These are phyloP conservation scores for Penicillium verrucosum DNA, from an alignment of 2,329 filamentous ascomycete genomes.

Conservation along the genomic window DNA sequence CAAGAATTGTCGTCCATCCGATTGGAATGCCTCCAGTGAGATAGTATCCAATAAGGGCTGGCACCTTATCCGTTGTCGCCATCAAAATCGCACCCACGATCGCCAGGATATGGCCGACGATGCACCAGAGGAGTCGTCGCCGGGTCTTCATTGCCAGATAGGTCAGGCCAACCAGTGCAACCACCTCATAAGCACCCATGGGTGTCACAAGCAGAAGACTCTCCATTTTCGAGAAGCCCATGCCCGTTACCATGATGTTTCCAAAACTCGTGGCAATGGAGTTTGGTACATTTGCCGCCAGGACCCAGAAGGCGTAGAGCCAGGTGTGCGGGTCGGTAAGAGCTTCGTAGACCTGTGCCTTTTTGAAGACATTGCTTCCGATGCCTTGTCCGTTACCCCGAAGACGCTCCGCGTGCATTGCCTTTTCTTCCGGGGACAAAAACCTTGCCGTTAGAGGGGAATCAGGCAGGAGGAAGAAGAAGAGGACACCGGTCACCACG, in stretches of 20 bases:
- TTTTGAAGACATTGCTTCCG: constrained; percentile 35
- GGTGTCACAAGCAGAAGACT: constrained; percentile 40
- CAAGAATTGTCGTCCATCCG: constrained; percentile 41
- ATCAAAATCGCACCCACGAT: constrained; percentile 40
- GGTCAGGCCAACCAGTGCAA: constrained; percentile 36
- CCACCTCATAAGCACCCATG: constrained; percentile 39
- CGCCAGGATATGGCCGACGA: constrained; percentile 36
- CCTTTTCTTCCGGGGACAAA: constrained; percentile 33
- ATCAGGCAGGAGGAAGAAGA: constrained; percentile 39
- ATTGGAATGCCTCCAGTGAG: constrained; percentile 39
- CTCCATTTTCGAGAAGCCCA: constrained; percentile 36
- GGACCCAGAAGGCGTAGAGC: constrained; percentile 36
- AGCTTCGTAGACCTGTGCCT: constrained; percentile 35
- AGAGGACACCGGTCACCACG: constrained; percentile 34
- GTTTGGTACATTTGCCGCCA: constrained; percentile 40
- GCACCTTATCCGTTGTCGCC: constrained; percentile 38
- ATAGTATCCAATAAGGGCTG: constrained; percentile 40
- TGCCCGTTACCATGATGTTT: constrained; percentile 39
- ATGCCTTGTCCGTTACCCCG: constrained; percentile 39
- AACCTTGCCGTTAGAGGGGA: constrained; percentile 34
- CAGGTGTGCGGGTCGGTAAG: constrained; percentile 37
- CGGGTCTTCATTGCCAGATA: constrained; percentile 38
- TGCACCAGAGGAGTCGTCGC: constrained; percentile 36
- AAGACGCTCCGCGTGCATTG: constrained; percentile 32
- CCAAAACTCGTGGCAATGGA: constrained; percentile 39